These are phyloP conservation scores for Cordia subcordata DNA, from an alignment of 257 asterid genomes.

Conservation along the genomic window DNA sequence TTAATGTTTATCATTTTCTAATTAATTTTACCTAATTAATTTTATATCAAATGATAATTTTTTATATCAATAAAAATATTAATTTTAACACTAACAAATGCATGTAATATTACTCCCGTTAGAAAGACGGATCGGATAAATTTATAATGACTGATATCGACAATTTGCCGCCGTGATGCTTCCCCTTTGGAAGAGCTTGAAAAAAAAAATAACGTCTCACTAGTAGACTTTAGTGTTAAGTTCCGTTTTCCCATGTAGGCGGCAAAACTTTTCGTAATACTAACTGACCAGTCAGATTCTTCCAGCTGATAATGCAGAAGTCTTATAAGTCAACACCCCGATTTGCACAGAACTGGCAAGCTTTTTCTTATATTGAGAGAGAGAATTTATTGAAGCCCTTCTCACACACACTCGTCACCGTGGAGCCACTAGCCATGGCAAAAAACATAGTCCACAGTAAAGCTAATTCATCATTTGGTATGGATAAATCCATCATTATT, in stretches of 20 bases:
- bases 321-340: background rate
- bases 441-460: slow-evolving; percentile 26
- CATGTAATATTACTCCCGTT: too few species aligned
- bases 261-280: background rate
- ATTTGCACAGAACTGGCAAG: background rate
- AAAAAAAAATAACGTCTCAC: too few species aligned
- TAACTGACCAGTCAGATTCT: background rate
- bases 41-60: too few species aligned
- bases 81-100: too few species aligned
- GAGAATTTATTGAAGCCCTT: background rate
- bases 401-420: background rate
- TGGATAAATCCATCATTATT: slow-evolving; percentile 21
- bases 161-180: too few species aligned
- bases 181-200: too few species aligned
- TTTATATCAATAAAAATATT: too few species aligned
- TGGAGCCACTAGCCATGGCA: slow-evolving; percentile 27
- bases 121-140: too few species aligned
- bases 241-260: background rate
- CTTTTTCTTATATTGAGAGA: background rate
- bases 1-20: too few species aligned
- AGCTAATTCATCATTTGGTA: slow-evolving; percentile 17
- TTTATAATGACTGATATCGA: too few species aligned
- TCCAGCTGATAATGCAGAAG: background rate
- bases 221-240: background rate
- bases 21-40: too few species aligned